Evolutionary conservation across 208 protist species (phyloP).

Genomic region (Trypanosoma mega): DNA sequence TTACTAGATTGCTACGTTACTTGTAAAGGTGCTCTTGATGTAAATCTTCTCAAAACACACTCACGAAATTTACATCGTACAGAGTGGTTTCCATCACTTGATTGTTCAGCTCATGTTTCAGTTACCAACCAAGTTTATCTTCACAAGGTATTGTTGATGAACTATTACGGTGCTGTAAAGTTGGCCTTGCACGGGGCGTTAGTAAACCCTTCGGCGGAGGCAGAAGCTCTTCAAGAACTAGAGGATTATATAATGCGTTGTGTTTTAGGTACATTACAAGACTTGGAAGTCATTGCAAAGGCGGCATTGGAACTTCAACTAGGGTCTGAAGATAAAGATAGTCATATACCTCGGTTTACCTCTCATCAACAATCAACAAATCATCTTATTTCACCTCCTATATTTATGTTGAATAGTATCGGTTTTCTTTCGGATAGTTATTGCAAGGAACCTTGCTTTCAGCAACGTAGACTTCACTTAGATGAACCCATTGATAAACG

Average conservation of each 20-base stretch:
- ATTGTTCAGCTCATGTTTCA: slow-evolving; percentile 79
- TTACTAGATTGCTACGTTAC: slow-evolving; percentile 62
- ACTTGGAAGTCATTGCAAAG: slow-evolving; percentile 63
- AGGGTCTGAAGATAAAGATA: slow-evolving; percentile 18
- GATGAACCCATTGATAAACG: background rate
- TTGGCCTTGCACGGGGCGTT: slow-evolving; percentile 60
- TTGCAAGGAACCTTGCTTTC: slow-evolving; percentile 65
- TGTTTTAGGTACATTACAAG: slow-evolving; percentile 58
- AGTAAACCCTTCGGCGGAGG: slow-evolving; percentile 40
- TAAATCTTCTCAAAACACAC: slow-evolving; percentile 40
- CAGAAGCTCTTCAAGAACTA: slow-evolving; percentile 50
- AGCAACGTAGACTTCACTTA: slow-evolving; percentile 26
- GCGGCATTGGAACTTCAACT: slow-evolving; percentile 50
- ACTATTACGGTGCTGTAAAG: slow-evolving; percentile 75
- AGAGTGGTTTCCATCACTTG: slow-evolving; percentile 75
- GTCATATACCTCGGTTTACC: background rate
- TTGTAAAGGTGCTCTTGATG: slow-evolving; percentile 56
- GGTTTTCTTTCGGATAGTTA: slow-evolving; percentile 74
- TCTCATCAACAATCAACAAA: background rate
- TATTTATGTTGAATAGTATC: slow-evolving; percentile 86
- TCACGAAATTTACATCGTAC: slow-evolving; percentile 35
- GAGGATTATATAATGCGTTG: slow-evolving; percentile 64
- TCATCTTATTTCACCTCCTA: slow-evolving; percentile 34
- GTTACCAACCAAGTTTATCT: slow-evolving; percentile 78
- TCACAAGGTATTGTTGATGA: slow-evolving; percentile 74